phyloP scores from a whole-genome alignment of 1,284 basidiomycete species.

The Violaceomyces palustris region DNA sequence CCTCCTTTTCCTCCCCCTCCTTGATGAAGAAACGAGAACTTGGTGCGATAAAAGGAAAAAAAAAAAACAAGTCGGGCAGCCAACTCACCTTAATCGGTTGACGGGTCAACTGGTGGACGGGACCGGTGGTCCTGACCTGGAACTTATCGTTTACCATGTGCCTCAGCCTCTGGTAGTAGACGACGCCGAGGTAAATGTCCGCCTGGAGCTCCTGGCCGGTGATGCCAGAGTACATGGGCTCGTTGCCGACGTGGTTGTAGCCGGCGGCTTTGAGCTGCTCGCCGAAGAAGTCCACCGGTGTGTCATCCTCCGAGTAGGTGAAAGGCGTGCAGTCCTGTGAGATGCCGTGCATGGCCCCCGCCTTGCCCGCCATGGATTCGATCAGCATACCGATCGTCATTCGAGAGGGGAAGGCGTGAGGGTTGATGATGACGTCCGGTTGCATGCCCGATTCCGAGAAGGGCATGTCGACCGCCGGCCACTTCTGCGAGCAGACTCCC shows the following conservation, averaged over 20 bases:
- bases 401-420: conserved; percentile 96
- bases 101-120: conserved; percentile 88
- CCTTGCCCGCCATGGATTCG: conserved; percentile 97
- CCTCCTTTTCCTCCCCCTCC: too few species aligned
- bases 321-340: conserved; percentile 89
- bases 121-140: conserved; percentile 96
- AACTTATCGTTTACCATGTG: conserved; percentile 99
- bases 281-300: conserved; percentile 93
- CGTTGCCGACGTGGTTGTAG: conserved; percentile 98
- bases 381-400: conserved; percentile 99
- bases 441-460: conserved; percentile 98
- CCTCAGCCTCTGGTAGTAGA: conserved; percentile 95
- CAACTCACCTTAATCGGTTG: conserved; percentile 99
- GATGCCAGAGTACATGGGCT: conserved; percentile 99
- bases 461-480: conserved; percentile 97
- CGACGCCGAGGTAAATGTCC: conserved; percentile 96
- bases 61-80: too few species aligned
- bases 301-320: conserved; percentile 84
- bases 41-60: too few species aligned
- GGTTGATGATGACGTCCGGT: conserved; percentile 99
- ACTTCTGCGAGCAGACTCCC: conserved; percentile 98
- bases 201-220: conserved; percentile 97
- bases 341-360: conserved; percentile 94
- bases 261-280: conserved; percentile 88
- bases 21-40: too few species aligned